phyloP scores from a whole-genome alignment of 805 yeast species.

The Metschnikowia reukaufii region DNA sequence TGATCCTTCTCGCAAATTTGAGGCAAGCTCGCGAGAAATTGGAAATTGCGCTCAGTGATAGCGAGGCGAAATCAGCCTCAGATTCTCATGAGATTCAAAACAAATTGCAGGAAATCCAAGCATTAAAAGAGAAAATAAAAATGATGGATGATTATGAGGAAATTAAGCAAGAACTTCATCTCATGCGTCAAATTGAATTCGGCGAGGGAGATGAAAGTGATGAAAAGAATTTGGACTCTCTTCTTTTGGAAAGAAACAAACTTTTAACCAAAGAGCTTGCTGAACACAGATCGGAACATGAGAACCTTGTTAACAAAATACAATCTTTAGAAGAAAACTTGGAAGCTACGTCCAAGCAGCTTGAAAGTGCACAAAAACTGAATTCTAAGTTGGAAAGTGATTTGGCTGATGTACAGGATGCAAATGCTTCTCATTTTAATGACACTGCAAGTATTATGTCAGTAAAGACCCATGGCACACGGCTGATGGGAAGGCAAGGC shows the following conservation, averaged over 20 bases:
- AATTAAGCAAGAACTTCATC: constrained; percentile 69
- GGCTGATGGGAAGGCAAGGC: constrained; percentile 17
- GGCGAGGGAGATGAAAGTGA: constrained; percentile 46
- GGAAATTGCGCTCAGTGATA: constrained; percentile 23
- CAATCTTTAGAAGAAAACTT: constrained; percentile 40
- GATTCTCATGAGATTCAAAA: constrained; percentile 48
- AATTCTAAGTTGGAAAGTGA: constrained; percentile 75
- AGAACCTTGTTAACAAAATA: constrained; percentile 43
- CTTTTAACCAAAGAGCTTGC: constrained; percentile 70
- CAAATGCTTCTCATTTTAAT: constrained; percentile 40
- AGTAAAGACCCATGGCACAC: constrained; percentile 43
- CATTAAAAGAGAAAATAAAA: constrained; percentile 49
- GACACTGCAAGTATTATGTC: constrained; percentile 70
- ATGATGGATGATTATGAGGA: constrained; percentile 74
- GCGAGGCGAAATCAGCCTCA: constrained; percentile 35
- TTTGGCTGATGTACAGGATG: constrained; percentile 55
- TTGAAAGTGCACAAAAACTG: constrained; percentile 42
- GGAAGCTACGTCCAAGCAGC: constrained; percentile 32
- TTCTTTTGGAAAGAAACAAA: constrained; percentile 68
- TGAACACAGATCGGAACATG: constrained; percentile 59
- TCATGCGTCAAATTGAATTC: constrained; percentile 74
- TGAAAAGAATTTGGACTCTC: constrained; percentile 48
- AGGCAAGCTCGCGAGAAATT: constrained; percentile 46
- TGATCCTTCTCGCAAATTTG: constrained; percentile 55
- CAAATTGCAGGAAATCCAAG: constrained; percentile 49